phyloP scores from a whole-genome alignment of 2,329 filamentous ascomycete species.

The Claviceps arundinis region DNA sequence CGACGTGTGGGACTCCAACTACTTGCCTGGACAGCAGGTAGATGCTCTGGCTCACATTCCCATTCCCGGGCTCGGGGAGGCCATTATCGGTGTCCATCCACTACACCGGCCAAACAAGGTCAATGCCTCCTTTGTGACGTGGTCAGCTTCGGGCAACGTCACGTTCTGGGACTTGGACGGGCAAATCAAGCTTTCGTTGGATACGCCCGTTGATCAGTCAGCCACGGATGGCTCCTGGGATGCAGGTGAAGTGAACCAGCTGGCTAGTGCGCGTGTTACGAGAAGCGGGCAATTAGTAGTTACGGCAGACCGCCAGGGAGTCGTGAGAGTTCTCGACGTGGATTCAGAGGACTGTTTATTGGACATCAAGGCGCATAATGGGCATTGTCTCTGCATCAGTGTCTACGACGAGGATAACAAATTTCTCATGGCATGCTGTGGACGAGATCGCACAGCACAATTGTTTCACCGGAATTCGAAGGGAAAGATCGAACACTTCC shows the following conservation, averaged over 20 bases:
- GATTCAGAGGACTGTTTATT: conserved; percentile 47
- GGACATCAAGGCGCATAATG: conserved; percentile 73
- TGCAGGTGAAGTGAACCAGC: conserved; percentile 41
- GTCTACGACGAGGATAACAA: conserved; percentile 49
- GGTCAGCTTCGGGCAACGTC: conserved; percentile 69
- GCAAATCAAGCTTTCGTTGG: conserved; percentile 47
- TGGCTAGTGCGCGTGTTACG: conserved; percentile 47
- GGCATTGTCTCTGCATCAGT: conserved; percentile 71
- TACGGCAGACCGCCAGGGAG: conserved; percentile 78
- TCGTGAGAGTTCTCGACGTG: conserved; percentile 57
- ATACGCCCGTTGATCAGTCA: conserved; percentile 54
- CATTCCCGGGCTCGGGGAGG: conserved; percentile 49
- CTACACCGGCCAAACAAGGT: conserved; percentile 46
- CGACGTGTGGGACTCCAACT: conserved; percentile 44
- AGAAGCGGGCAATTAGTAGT: conserved; percentile 53
- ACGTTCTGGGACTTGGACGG: conserved; percentile 74
- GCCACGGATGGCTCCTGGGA: conserved; percentile 31
- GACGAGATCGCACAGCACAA: conserved; percentile 84
- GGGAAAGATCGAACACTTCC: conserved; percentile 60
- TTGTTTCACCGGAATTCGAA: conserved; percentile 54
- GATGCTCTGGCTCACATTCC: conserved; percentile 33
- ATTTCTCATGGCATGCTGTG: conserved; percentile 66
- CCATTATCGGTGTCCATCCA: conserved; percentile 60
- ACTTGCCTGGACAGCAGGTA: conserved; percentile 26
- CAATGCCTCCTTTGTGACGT: conserved; percentile 71